Evolutionary conservation across 129 eudicot species (phyloP), one percentile per base, ranked within the genome.

Genomic region (Pseudognaphalium luteoalbum): DNA sequence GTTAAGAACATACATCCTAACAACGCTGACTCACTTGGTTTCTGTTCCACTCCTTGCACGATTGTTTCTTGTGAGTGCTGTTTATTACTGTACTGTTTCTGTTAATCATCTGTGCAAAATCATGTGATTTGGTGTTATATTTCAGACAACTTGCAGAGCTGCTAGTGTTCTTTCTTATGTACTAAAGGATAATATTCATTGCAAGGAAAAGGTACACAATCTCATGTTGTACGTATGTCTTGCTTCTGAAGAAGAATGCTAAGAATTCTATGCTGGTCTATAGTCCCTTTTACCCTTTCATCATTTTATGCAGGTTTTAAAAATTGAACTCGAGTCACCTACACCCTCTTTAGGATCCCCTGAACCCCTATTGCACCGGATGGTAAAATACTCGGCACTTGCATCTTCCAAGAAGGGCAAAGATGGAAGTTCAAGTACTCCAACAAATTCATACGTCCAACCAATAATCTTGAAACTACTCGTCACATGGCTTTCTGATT

Each of bases 151-250:
- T 76, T 87, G 95, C 87, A 86, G 98, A 83, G 96, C 97, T 76
- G 96, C 98, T 22, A 85, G 98, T 82, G 92, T 93, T 81, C 93
- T 93, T 28, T 88, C 98, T 35, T 87, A 93, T 90, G 57, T 93
- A 32, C 68, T 90, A 79, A 90, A 90, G 86, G 97, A 90, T 77
- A 93, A 87, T 84, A 67, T 66, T 59, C 87, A 81, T 22, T 90
- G 97, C 89, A 93, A 93, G 83, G 98, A 90, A 73, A 85, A 73
- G 96, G 98, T 90, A 88, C 17, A 72, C 66, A 19, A n/a, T 72
- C 70, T 64, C 56, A 41, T 61, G 57, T 69, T 56, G 51, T 41
- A 44, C 68, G 19, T 33, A 15, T 30, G 44, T 33, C 35, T 61
- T 61, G 17, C 35, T 61, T 12, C 34, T 60, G 17, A 22, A 61